Evolutionary conservation across 495 filamentous ascomycete species (phyloP).

Genomic region (Ramalina intermedia): DNA sequence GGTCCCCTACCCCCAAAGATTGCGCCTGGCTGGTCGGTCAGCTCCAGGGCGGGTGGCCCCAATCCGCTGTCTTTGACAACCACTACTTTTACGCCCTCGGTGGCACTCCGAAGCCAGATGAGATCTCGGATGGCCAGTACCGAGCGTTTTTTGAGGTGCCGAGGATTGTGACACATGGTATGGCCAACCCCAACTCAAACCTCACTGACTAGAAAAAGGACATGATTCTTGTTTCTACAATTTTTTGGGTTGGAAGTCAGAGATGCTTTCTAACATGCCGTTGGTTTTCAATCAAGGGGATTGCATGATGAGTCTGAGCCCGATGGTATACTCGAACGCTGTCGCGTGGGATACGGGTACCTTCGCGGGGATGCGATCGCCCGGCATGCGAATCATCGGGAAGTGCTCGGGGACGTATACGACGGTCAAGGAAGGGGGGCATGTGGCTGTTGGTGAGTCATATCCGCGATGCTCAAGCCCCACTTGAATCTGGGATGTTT

Average conservation of each 20-base stretch:
- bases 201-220: not conserved
- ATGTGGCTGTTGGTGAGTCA: not conserved
- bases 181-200: too few species aligned
- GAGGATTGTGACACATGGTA: not conserved
- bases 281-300: not conserved
- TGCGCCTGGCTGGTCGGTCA: not conserved
- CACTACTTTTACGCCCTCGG: not conserved
- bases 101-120: not conserved
- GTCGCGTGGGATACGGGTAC: not conserved
- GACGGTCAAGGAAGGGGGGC: not conserved
- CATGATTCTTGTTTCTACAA: too few species aligned
- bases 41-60: not conserved
- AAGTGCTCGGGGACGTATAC: not conserved
- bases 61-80: not conserved
- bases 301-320: not conserved
- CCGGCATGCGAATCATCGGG: not conserved
- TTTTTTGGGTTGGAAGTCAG: not conserved
- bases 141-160: not conserved
- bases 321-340: not conserved
- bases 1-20: not conserved
- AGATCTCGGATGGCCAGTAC: not conserved
- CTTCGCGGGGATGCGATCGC: not conserved
- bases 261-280: not conserved
- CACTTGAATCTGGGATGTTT: too few species aligned
- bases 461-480: too few species aligned